Evolutionary conservation across 2,329 filamentous ascomycete species (phyloP).

Genomic region (Trichoderma guizhouense): DNA sequence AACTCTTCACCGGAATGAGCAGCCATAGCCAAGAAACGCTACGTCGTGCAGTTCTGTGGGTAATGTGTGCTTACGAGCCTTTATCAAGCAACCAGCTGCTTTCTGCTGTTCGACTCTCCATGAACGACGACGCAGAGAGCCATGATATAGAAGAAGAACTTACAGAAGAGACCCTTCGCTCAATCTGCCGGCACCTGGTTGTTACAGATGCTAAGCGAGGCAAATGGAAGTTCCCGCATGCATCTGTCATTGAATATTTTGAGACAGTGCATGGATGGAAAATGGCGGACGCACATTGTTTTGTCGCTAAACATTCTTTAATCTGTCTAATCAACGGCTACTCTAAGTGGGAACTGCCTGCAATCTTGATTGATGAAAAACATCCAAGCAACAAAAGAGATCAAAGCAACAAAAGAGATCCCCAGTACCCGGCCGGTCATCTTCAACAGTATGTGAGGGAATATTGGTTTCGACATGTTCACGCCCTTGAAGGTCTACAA

Average conservation of each 20-base stretch:
- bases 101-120: background rate
- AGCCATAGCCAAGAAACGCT: background rate
- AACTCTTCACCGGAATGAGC: background rate
- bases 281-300: background rate
- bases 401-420: background rate
- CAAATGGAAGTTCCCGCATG: slow-evolving; percentile 1
- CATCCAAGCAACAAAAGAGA: background rate
- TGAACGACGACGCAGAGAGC: background rate
- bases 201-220: background rate
- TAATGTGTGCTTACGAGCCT: background rate
- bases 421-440: background rate
- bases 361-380: too few species aligned
- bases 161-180: background rate
- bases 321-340: background rate
- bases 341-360: background rate
- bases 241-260: slow-evolving; percentile 10
- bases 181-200: background rate
- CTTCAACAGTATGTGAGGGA: background rate
- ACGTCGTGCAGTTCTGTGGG: background rate
- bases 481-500: background rate
- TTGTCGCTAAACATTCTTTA: background rate
- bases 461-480: background rate
- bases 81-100: background rate
- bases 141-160: background rate
- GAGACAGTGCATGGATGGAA: background rate